phyloP scores from a whole-genome alignment of 2,329 filamentous ascomycete species.

The Lecanicillium sp. region DNA sequence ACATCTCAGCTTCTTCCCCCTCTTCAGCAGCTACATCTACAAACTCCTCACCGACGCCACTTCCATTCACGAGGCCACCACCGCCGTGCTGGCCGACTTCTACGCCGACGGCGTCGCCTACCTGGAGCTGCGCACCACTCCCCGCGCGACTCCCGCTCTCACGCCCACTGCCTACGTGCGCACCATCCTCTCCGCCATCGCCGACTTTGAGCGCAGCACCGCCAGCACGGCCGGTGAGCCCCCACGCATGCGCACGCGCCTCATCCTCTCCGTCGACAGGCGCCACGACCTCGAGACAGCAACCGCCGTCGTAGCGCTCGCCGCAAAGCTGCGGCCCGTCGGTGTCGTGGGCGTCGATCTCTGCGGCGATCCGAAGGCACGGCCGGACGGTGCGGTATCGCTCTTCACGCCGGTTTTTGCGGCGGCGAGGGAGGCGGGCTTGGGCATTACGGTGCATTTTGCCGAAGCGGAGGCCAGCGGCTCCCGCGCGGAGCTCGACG shows the following conservation, averaged over 20 bases:
- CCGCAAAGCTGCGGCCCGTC: constrained; percentile 42
- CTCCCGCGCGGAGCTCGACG: constrained; percentile 53
- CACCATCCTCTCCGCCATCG: constrained; percentile 60
- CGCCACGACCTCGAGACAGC: constrained; percentile 55
- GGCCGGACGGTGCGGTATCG: constrained; percentile 50
- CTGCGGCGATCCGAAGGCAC: constrained; percentile 61
- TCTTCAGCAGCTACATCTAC: constrained; percentile 78
- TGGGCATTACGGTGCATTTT: constrained; percentile 71
- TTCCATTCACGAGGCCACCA: constrained; percentile 57
- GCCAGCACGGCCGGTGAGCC: constrained; percentile 15
- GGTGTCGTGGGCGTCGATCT: constrained; percentile 71
- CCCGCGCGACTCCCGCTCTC: constrained; percentile 54
- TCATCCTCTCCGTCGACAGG: constrained; percentile 73
- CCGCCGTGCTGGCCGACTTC: constrained; percentile 61
- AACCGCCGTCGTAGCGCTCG: constrained; percentile 57
- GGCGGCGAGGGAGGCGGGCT: constrained; percentile 45
- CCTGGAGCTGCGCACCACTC: constrained; percentile 75
- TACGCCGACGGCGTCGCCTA: constrained; percentile 66
- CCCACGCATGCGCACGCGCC: constrained; percentile 47
- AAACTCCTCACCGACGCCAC: constrained; percentile 59
- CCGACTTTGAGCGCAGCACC: constrained; percentile 38
- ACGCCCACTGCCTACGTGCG: constrained; percentile 59
- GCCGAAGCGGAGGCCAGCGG: constrained; percentile 59
- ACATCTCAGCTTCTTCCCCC: constrained; percentile 60
- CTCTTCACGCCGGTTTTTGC: constrained; percentile 55